Conservation (phyloP, 495 filamentous ascomycete species). For the Halenospora varia region DNA sequence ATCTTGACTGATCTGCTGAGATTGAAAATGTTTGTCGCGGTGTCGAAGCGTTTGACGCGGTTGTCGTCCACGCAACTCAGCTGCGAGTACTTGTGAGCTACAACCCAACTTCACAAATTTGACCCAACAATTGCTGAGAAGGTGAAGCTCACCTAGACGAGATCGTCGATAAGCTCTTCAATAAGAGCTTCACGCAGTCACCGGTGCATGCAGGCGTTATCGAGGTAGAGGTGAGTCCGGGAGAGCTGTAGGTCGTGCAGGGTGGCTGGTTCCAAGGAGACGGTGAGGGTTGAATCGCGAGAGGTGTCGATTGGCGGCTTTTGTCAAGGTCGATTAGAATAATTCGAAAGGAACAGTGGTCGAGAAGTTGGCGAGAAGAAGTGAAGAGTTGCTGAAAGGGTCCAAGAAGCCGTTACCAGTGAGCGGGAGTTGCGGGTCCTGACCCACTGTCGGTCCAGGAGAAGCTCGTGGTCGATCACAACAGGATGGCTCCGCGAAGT, state of each 20-base stretch:
- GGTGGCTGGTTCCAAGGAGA: conserved; percentile 11
- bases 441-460: conserved; percentile 13
- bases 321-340: too few species aligned
- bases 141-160: conserved; percentile 8
- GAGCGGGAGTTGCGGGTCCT: conserved; percentile 20
- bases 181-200: conserved; percentile 20
- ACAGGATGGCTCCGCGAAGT: conserved; percentile 12
- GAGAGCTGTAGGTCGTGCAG: conserved; percentile 7
- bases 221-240: conserved; percentile 6
- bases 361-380: conserved; percentile 6
- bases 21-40: conserved; percentile 6
- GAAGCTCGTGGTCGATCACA: conserved; percentile 22
- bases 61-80: conserved; percentile 16
- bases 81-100: conserved; percentile 10
- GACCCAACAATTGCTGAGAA: not conserved
- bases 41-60: conserved; percentile 4
- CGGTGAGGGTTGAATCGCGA: conserved; percentile 10
- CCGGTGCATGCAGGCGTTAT: conserved; percentile 25
- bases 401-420: conserved; percentile 20
- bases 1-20: conserved; percentile 40
- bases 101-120: not conserved
- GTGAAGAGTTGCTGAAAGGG: conserved; percentile 5
- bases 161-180: conserved; percentile 19
- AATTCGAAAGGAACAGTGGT: not conserved
- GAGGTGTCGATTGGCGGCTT: conserved; percentile 8